Conservation (phyloP, 345 rosid species). For the Balakata baccata region DNA sequence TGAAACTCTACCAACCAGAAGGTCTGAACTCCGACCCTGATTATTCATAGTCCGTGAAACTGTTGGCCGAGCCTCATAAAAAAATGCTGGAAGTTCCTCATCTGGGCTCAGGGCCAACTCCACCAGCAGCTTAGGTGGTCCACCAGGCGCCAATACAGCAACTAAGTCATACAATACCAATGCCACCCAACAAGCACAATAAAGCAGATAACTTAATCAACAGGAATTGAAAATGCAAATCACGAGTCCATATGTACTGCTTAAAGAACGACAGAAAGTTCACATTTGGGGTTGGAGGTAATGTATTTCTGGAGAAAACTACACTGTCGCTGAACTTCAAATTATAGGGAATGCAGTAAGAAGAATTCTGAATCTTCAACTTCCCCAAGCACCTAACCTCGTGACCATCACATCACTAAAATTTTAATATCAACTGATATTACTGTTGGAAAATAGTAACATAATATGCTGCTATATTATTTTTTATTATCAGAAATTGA, state of each 20-base stretch:
- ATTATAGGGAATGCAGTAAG: neutral
- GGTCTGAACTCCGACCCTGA: conserved; percentile 47
- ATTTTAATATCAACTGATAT: no score
- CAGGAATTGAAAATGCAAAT: conserved; percentile 46
- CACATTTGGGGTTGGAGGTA: neutral
- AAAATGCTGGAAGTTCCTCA: conserved; percentile 91
- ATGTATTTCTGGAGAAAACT: neutral
- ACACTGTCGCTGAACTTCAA: neutral
- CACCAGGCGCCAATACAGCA: conserved; percentile 95
- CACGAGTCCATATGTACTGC: no score
- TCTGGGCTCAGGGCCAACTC: conserved; percentile 84
- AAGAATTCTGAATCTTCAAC: neutral
- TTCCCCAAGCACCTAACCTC: neutral
- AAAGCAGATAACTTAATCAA: conserved; percentile 71
- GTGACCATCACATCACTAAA: neutral
- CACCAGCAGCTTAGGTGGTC: conserved; percentile 87
- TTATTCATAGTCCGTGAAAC: conserved; percentile 42
- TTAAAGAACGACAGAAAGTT: neutral
- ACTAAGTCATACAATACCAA: conserved; percentile 82
- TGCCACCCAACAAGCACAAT: conserved; percentile 72
- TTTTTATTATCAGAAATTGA: no score
- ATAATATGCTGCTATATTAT: no score
- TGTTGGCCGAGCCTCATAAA: conserved; percentile 89
- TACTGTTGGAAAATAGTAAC: no score
- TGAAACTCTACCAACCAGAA: conserved; percentile 59